These are phyloP conservation scores for Paraglomus occultum DNA, from an alignment of 192 early-diverging fungal species.

Conservation along the genomic window DNA sequence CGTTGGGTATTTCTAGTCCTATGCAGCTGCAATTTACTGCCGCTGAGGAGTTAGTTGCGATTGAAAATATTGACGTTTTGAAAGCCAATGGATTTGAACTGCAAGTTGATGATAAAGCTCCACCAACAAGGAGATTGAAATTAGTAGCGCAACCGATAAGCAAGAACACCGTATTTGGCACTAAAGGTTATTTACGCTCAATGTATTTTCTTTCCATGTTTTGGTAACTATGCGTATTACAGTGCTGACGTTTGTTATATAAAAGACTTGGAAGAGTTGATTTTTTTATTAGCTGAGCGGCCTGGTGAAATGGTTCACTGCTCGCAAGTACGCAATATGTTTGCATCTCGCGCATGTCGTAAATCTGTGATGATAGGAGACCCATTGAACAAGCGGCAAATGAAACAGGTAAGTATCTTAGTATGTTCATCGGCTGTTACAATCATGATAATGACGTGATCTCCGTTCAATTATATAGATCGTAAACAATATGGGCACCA, in stretches of 20 bases:
- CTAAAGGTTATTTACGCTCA: slow-evolving; percentile 46
- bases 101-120: slow-evolving; percentile 52
- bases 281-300: slow-evolving; percentile 49
- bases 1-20: slow-evolving; percentile 50
- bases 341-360: slow-evolving; percentile 90
- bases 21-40: slow-evolving; percentile 66
- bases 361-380: slow-evolving; percentile 92
- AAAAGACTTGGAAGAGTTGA: slow-evolving; percentile 72
- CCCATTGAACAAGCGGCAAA: slow-evolving; percentile 63
- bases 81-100: slow-evolving; percentile 83
- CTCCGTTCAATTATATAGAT: slow-evolving; percentile 47
- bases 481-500: slow-evolving; percentile 73
- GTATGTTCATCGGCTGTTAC: not conserved
- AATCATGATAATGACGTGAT: not conserved
- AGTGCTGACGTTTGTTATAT: slow-evolving; percentile 1
- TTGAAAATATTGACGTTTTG: slow-evolving; percentile 69
- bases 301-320: slow-evolving; percentile 66
- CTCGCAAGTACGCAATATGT: slow-evolving; percentile 64
- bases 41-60: slow-evolving; percentile 74
- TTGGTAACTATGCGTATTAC: too few species aligned
- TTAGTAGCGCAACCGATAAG: slow-evolving; percentile 74
- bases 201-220: too few species aligned
- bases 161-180: slow-evolving; percentile 70
- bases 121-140: slow-evolving; percentile 60
- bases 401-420: slow-evolving; percentile 56